Evolutionary conservation across 2,329 filamentous ascomycete genomes (phyloP), one percentile per base, ranked within the genome.

Genomic region (Paraphoma chrysanthemicola): DNA sequence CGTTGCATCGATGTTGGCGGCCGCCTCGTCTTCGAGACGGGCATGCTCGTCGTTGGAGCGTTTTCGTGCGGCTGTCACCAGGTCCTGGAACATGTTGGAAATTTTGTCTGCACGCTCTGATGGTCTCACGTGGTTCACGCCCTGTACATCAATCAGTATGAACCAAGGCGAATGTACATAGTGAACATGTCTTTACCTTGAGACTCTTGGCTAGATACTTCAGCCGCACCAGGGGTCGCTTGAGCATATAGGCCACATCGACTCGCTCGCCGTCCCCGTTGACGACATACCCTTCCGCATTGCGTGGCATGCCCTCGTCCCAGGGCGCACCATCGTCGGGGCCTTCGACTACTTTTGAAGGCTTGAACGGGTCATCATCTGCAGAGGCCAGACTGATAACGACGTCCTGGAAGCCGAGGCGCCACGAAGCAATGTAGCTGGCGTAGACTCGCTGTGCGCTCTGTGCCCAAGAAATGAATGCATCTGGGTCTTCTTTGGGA

Each of bases 171-270:
- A 23, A 23, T 23, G 38, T 42, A 48, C 18, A 44, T 16, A 14
- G 45, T 9, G 50, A 8, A 39, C 18, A 18, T 36, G 16, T n/a
- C 57, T 65, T 48, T 78, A 88, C 90, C 80, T 90, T 92, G 68
- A 96, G 87, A 38, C 92, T 89, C 75, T 93, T 97, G 43, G 89
- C 83, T 59, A 99, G 86, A 76, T 93, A 91, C 75, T 97, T 97
- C 58, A 97, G 81, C 45, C 95, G 87, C 18, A 97, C 88, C 42
- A 99, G 79, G 0, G 95, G 95, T 51, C 94, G 84, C 78, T 96
- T 97, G 50, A 99, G 82, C 44, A 99, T 83, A 76, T 95, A 96
- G 7, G 93, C 93, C 46, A 99, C 95, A 73, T 98, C 95, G 8
- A 97, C 93, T 49, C 92, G 88, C 74, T 97, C 92, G 11, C 94